A percentile compares a stretch with the other conserved stretches of the same genome.
These are phyloP conservation scores for Kuraishia cidri DNA, from an alignment of 805 yeast genomes.

Conservation along the genomic window DNA sequence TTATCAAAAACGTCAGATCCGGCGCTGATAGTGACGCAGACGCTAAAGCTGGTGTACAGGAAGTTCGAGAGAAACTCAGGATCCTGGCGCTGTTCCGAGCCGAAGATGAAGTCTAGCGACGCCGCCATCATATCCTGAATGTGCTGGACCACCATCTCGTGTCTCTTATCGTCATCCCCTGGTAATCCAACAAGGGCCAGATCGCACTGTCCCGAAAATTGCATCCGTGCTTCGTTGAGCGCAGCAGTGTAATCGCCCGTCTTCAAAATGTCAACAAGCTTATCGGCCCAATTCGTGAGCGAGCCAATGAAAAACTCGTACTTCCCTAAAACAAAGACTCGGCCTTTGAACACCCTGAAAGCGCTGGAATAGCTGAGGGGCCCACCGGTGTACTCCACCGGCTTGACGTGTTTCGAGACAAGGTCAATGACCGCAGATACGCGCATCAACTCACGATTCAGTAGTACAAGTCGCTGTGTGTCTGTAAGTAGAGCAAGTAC, in stretches of 20 bases:
- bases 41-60: slow-evolving; percentile 27
- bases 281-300: slow-evolving; percentile 64
- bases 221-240: slow-evolving; percentile 41
- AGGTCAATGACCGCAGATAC: slow-evolving; percentile 26
- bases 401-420: slow-evolving; percentile 24
- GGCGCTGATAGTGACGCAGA: slow-evolving; percentile 26
- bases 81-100: slow-evolving; percentile 8
- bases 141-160: slow-evolving; percentile 38
- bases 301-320: slow-evolving; percentile 49
- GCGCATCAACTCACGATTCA: slow-evolving; percentile 29
- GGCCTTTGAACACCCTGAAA: slow-evolving; percentile 29
- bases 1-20: slow-evolving; percentile 29
- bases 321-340: slow-evolving; percentile 43
- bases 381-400: no score
- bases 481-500: slow-evolving; percentile 31
- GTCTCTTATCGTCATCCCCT: slow-evolving; percentile 27
- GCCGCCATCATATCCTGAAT: slow-evolving; percentile 50
- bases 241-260: slow-evolving; percentile 45
- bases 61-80: slow-evolving; percentile 18
- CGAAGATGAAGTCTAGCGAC: slow-evolving; percentile 34
- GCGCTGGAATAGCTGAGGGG: slow-evolving; percentile 12
- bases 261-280: slow-evolving; percentile 36
- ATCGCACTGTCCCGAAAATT: slow-evolving; percentile 40
- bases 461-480: slow-evolving; percentile 33
- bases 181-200: slow-evolving; percentile 54